Conservation (phyloP, 2,329 filamentous ascomycete species). For the Fusarium illudens region DNA sequence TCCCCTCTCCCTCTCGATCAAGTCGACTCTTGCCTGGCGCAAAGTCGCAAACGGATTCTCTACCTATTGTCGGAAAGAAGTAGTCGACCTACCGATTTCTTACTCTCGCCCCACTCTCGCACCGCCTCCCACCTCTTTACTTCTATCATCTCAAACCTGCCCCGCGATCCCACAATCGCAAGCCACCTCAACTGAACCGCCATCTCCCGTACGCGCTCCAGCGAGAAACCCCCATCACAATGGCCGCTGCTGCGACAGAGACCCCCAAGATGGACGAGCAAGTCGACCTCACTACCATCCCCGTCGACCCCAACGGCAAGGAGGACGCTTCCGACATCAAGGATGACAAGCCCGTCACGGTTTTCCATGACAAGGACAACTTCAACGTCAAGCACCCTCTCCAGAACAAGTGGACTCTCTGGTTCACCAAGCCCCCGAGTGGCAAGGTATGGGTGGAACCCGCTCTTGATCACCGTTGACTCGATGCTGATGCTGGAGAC, state of each 20-base stretch:
- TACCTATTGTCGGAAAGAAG: conserved; percentile 34
- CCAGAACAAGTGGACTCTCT: conserved; percentile 97
- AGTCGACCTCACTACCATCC: conserved; percentile 74
- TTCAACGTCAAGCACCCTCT: conserved; percentile 99
- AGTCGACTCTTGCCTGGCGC: conserved; percentile 51
- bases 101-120: conserved; percentile 30
- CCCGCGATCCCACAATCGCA: conserved; percentile 41
- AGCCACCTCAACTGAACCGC: conserved; percentile 20
- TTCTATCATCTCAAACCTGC: conserved; percentile 38
- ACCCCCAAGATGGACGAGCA: conserved; percentile 57
- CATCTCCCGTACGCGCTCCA: conserved; percentile 1
- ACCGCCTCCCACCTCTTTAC: conserved; percentile 35
- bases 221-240: conserved; percentile 38
- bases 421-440: conserved; percentile 98
- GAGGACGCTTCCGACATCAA: conserved; percentile 60
- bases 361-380: conserved; percentile 98
- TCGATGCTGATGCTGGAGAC: conserved; percentile 20
- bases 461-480: background rate
- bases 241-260: conserved; percentile 49
- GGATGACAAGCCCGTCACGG: conserved; percentile 77
- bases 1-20: conserved; percentile 16
- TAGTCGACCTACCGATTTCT: conserved; percentile 40
- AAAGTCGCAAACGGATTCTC: conserved; percentile 42
- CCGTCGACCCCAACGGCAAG: conserved; percentile 70
- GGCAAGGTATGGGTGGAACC: conserved; percentile 75